Percentiles rank a stretch among this genome's conserved stretches.
Conservation (phyloP, 805 yeast genomes). For the Teunomyces funiuensis region DNA sequence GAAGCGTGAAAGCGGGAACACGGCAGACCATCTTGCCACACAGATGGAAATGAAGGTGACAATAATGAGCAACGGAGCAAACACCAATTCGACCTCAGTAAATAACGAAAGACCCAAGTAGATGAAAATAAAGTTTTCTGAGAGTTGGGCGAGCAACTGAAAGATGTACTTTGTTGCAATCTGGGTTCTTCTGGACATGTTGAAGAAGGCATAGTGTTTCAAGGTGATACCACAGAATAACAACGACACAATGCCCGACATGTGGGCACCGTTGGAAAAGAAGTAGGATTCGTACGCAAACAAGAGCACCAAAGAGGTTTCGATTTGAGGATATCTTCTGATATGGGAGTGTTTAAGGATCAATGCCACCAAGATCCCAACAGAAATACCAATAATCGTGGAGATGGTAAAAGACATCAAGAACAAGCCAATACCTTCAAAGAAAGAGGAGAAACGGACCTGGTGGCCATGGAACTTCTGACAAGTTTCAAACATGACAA, state of each 20-base stretch:
- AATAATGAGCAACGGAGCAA: constrained; percentile 89
- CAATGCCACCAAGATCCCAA: constrained; percentile 88
- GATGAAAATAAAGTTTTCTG: constrained; percentile 95
- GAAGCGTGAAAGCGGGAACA: constrained; percentile 85
- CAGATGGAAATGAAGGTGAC: constrained; percentile 89
- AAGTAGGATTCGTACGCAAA: constrained; percentile 96
- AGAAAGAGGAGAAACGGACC: constrained; percentile 70
- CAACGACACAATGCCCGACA: constrained; percentile 97
- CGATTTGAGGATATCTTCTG: constrained; percentile 94
- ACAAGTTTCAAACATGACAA: constrained; percentile 98
- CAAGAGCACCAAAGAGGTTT: constrained; percentile 85
- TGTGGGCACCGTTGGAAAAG: constrained; percentile 97
- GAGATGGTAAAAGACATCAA: constrained; percentile 91
- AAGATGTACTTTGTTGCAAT: constrained; percentile 93
- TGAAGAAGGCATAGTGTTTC: constrained; percentile 95
- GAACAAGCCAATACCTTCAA: constrained; percentile 93
- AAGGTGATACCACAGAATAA: constrained; percentile 95
- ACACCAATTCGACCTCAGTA: constrained; percentile 93
- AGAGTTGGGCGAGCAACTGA: constrained; percentile 89
- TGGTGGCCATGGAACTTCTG: constrained; percentile 88
- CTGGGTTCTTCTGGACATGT: constrained; percentile 96
- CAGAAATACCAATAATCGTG: constrained; percentile 80
- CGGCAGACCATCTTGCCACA: constrained; percentile 95
- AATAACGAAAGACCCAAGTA: constrained; percentile 91
- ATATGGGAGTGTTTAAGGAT: constrained; percentile 89